Percentiles rank a stretch among this genome's conserved stretches.
Conservation (phyloP, 176 grass and related monocot species). For the Hyparrhenia diplandra region DNA sequence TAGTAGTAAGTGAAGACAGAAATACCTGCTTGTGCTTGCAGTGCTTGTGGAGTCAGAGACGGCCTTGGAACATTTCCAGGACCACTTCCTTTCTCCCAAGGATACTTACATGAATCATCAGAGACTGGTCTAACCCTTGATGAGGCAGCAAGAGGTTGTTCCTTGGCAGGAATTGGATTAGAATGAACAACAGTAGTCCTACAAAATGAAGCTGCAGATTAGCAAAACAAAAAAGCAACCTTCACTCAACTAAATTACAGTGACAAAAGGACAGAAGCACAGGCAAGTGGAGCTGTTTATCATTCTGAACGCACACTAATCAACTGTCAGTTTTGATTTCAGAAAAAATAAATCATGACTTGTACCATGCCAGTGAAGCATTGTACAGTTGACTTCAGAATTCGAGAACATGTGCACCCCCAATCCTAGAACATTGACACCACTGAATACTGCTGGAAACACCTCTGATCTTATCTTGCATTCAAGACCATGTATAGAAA, state of each 20-base stretch:
- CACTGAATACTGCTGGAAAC: not conserved
- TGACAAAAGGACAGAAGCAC: not conserved
- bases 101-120: constrained; percentile 41
- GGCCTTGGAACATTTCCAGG: constrained; percentile 28
- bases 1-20: not conserved
- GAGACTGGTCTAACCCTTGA: constrained; percentile 38
- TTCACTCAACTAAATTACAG: not conserved
- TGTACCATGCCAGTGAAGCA: not conserved
- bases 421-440: not conserved
- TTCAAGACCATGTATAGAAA: not conserved
- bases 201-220: constrained; percentile 21
- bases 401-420: not conserved
- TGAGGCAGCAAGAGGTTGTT: constrained; percentile 35
- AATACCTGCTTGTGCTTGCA: constrained; percentile 65
- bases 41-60: constrained; percentile 42
- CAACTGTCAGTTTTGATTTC: not conserved
- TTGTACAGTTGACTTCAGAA: not conserved
- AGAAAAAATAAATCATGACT: not conserved
- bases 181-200: constrained; percentile 92
- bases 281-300: not conserved
- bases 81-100: constrained; percentile 29
- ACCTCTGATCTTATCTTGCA: not conserved
- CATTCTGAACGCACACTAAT: constrained; percentile 9
- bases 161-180: constrained; percentile 67
- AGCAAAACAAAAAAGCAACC: not conserved